Conservation (phyloP, 345 rosid genomes). For the Gossypium turneri region DNA sequence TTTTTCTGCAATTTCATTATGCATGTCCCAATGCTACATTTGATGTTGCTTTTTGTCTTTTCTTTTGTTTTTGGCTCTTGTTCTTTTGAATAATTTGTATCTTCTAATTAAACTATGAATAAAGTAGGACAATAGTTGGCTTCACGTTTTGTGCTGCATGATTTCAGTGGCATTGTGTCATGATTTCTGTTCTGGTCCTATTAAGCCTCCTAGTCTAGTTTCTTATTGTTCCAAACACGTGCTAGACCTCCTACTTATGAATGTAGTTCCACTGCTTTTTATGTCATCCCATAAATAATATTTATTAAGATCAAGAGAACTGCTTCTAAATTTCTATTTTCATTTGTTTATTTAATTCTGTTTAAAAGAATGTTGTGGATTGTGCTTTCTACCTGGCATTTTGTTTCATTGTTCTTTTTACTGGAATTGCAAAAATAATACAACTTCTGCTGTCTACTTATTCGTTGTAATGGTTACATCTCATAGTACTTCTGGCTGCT, state of each 20-base stretch:
- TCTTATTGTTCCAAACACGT: neutral
- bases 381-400: neutral
- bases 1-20: neutral
- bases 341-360: neutral
- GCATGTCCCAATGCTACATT: neutral
- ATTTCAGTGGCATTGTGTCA: neutral
- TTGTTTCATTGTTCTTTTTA: neutral
- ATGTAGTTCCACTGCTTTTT: neutral
- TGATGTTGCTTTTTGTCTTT: neutral
- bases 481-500: neutral
- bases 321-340: neutral
- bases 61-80: neutral
- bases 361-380: neutral
- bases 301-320: neutral
- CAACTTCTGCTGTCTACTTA: neutral
- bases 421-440: neutral
- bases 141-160: neutral
- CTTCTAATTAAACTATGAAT: neutral
- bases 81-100: neutral
- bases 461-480: neutral
- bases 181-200: neutral
- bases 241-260: neutral
- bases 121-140: neutral
- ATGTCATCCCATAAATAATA: neutral
- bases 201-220: neutral